These are phyloP conservation scores for Mucor saturninus DNA, from an alignment of 371 early-diverging fungal genomes.

Conservation along the genomic window DNA sequence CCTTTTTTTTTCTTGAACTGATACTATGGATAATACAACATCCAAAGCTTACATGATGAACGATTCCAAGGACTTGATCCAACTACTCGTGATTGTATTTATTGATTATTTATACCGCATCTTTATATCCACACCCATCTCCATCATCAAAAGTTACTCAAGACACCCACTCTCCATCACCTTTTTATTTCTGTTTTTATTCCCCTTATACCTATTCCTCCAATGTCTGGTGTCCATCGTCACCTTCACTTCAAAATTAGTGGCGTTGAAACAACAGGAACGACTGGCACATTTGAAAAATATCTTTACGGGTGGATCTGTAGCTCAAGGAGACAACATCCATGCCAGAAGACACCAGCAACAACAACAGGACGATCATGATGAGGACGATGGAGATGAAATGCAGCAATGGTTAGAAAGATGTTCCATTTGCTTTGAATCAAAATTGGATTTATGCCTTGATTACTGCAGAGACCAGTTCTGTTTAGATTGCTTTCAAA, in stretches of 20 bases:
- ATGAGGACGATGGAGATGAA: constrained; percentile 30
- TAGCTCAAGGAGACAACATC: neutral
- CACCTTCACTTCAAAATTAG: neutral
- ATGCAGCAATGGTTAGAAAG: constrained; percentile 65
- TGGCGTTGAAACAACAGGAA: neutral
- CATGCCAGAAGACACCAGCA: neutral
- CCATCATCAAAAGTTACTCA: constrained; percentile 14
- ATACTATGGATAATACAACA: neutral
- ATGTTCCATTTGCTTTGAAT: constrained; percentile 75
- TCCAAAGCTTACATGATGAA: constrained; percentile 7
- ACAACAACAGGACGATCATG: neutral
- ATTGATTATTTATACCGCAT: constrained; percentile 20
- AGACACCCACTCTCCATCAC: constrained; percentile 21
- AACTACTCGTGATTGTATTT: constrained; percentile 11
- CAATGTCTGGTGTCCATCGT: constrained; percentile 2
- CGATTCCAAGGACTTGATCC: constrained; percentile 8
- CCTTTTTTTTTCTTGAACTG: constrained; percentile 8
- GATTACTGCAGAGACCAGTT: constrained; percentile 71
- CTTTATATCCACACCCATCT: constrained; percentile 19
- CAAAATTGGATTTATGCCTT: constrained; percentile 65
- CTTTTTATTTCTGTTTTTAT: constrained; percentile 16
- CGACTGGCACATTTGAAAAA: neutral
- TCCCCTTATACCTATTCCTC: constrained; percentile 23
- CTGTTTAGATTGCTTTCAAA: constrained; percentile 67
- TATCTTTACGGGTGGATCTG: neutral